phyloP scores from a whole-genome alignment of 768 basidiomycete species.

The Filobasidium floriforme region DNA sequence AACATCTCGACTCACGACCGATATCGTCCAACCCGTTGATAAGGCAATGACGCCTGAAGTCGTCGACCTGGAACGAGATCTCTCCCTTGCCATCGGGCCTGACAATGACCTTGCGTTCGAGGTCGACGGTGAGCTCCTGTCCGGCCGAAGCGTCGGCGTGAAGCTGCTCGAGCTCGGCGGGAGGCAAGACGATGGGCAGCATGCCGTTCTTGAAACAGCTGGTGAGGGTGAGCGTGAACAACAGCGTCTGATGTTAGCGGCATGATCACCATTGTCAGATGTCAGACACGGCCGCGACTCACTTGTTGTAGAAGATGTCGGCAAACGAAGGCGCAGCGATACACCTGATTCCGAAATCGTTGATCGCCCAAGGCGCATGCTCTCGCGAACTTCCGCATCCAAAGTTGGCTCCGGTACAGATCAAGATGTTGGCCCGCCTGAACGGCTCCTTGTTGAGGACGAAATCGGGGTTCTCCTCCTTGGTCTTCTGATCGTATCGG shows the following conservation, averaged over 20 bases:
- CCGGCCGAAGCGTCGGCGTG: slow-evolving; percentile 70
- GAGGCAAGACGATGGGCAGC: slow-evolving; percentile 68
- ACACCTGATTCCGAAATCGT: slow-evolving; percentile 80
- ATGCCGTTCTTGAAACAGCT: slow-evolving; percentile 92
- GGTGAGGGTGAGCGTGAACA: not conserved
- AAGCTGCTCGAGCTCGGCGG: slow-evolving; percentile 62
- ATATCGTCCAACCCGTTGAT: slow-evolving; percentile 96
- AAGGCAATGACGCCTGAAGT: slow-evolving; percentile 87
- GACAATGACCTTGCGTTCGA: slow-evolving; percentile 70
- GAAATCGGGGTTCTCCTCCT: slow-evolving; percentile 69
- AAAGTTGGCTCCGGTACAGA: slow-evolving; percentile 81
- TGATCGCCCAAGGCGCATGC: slow-evolving; percentile 65
- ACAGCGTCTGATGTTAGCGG: slow-evolving; percentile 9
- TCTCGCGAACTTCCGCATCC: slow-evolving; percentile 85
- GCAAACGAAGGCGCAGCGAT: slow-evolving; percentile 82
- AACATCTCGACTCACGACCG: slow-evolving; percentile 46
- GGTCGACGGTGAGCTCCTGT: slow-evolving; percentile 70
- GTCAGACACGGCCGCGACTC: slow-evolving; percentile 16
- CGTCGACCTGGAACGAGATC: slow-evolving; percentile 72
- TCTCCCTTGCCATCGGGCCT: slow-evolving; percentile 57
- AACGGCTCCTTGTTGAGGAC: slow-evolving; percentile 74
- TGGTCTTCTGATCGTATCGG: slow-evolving; percentile 67
- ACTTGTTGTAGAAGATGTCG: slow-evolving; percentile 71
- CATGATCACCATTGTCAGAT: not conserved
- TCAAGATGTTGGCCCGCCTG: slow-evolving; percentile 65